Evolutionary conservation across 805 yeast species (phyloP).

Genomic region (Brettanomyces custersianus): DNA sequence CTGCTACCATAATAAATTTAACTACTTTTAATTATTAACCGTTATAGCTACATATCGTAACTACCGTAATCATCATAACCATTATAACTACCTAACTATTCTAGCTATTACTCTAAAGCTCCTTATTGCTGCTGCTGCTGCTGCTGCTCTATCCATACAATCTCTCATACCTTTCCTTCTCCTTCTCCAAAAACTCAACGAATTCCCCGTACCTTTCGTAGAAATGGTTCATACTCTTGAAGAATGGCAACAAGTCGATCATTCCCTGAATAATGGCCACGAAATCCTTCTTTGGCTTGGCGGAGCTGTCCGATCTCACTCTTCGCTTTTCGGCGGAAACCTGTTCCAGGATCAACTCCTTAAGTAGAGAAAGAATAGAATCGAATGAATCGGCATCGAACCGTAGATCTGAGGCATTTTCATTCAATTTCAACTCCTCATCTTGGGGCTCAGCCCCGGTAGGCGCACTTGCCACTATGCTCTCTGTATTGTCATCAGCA

Average conservation of each 20-base stretch:
- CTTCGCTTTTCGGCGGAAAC: conserved; percentile 24
- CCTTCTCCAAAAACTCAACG: conserved; percentile 30
- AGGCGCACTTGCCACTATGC: neutral
- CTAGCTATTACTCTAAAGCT: neutral
- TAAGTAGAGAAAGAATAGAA: conserved; percentile 33
- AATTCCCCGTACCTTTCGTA: conserved; percentile 42
- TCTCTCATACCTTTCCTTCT: conserved; percentile 23
- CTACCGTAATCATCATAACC: too few relatives aligned
- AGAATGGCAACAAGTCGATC: conserved; percentile 40
- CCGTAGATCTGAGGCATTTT: neutral
- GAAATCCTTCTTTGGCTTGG: conserved; percentile 20
- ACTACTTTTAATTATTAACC: too few relatives aligned
- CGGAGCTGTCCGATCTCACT: conserved; percentile 7
- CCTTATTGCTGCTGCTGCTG: neutral
- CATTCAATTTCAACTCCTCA: conserved; percentile 7
- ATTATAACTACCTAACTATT: too few relatives aligned
- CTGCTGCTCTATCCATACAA: neutral
- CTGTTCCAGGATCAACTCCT: conserved; percentile 36
- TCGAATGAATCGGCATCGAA: conserved; percentile 1
- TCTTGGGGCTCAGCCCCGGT: neutral
- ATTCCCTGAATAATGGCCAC: conserved; percentile 38
- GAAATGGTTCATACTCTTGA: conserved; percentile 43
- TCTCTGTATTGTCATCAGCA: neutral
- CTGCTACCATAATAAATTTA: too few relatives aligned
- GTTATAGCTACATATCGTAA: too few relatives aligned